Evolutionary conservation across 768 basidiomycete genomes (phyloP), one percentile per base, ranked within the genome.

Genomic region (Tricholomella constricta): DNA sequence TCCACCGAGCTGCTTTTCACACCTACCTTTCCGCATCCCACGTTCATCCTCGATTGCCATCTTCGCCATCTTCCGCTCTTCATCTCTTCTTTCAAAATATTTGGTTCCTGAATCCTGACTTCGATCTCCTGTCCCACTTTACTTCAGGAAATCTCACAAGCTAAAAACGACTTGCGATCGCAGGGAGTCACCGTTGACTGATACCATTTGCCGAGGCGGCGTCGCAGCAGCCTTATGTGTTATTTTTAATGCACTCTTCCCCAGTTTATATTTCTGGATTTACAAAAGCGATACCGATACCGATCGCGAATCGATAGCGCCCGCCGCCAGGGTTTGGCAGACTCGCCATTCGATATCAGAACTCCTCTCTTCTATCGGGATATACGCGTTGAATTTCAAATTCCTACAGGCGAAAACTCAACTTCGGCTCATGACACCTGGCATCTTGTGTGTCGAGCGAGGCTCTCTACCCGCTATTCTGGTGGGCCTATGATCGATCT

Each of bases 181-280:
- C 77, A 73, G 55, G 85, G 84, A 8, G 83, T 88, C 26, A 77
- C 74, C 22, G 83, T 88, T 48, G 86, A 88, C 62, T 81, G 66
- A 64, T 44, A 22, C 36, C 4, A 36, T 32, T 29, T 15, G 17
- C 35, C 17, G 27, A n/a, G n/a, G 25, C 22, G 36, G n/a, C 26
- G 31, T 35, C 27, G 45, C 52, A 41, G 43, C 48, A 45, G 32
- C 26, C 32, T 27, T 47, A 51, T 22, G 34, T 25, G 14, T 45
- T 27, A 25, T 41, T 48, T 34, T 29, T 7, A 35, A 29, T 12
- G 32, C 37, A 26, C 35, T 12, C 29, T 35, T 35, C 29, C 31
- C 29, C 14, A 23, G 37, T 10, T 25, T 40, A 40, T 48, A 38
- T 48, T 36, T 36, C 47, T 36, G 27, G 23, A 23, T 26, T 31